Conservation (phyloP, 2,329 filamentous ascomycete species). For the Ceratocystis diversiconidia region DNA sequence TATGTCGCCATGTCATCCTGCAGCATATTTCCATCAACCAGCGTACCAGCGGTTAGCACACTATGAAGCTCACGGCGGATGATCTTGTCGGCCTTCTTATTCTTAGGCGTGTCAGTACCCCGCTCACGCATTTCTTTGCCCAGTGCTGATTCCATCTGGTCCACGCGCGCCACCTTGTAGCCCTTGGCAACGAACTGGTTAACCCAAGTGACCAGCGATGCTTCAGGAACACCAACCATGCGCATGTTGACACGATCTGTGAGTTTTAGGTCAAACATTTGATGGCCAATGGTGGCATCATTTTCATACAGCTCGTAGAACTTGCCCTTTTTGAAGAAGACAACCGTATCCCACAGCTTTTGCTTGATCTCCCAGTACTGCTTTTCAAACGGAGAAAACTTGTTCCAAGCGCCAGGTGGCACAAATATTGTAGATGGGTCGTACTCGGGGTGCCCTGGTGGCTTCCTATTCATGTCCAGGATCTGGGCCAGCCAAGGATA, state of each 20-base stretch:
- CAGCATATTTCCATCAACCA: conserved; percentile 92
- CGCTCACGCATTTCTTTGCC: conserved; percentile 98
- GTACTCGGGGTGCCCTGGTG: conserved; percentile 69
- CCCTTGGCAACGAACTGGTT: conserved; percentile 98
- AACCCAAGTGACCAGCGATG: conserved; percentile 90
- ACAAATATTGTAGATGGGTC: conserved; percentile 86
- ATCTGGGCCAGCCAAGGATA: conserved; percentile 85
- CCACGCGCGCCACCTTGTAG: conserved; percentile 90
- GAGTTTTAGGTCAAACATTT: conserved; percentile 92
- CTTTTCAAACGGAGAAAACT: conserved; percentile 89
- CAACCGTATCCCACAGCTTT: conserved; percentile 92
- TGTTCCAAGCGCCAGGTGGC: conserved; percentile 61
- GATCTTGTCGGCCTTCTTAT: conserved; percentile 73
- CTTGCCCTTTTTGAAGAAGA: conserved; percentile 99
- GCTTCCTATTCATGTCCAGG: conserved; percentile 68
- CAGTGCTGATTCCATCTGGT: conserved; percentile 90
- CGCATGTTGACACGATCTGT: conserved; percentile 98
- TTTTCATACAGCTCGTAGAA: conserved; percentile 99
- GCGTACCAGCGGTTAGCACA: conserved; percentile 79
- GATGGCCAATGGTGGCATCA: conserved; percentile 89
- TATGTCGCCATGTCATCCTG: conserved; percentile 96
- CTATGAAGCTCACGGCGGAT: conserved; percentile 83
- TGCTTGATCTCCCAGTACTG: conserved; percentile 99
- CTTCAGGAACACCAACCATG: conserved; percentile 96
- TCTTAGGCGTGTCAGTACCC: conserved; percentile 44